Evolutionary conservation across 2,329 filamentous ascomycete species (phyloP).

Genomic region (Colletotrichum higginsianum): DNA sequence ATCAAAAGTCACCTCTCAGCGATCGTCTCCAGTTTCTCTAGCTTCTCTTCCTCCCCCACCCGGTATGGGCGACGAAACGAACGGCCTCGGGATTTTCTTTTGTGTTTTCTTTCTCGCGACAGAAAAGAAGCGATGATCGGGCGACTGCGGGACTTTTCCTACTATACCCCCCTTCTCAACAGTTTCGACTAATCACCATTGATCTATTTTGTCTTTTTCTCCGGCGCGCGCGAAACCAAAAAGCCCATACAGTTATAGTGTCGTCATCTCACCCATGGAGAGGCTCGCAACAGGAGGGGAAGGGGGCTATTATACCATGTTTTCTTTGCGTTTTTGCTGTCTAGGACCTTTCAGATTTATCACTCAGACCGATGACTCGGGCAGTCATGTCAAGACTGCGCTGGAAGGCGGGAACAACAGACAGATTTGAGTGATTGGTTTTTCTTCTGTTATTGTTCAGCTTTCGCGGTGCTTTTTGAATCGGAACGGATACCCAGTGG

Average conservation of each 20-base stretch:
- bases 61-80: not conserved
- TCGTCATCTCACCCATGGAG: constrained; percentile 3
- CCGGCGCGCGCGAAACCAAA: not conserved
- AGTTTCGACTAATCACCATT: constrained; percentile 10
- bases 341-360: not conserved
- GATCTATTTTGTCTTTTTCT: constrained; percentile 4
- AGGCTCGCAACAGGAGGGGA: not conserved
- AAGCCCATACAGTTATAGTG: constrained; percentile 1
- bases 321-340: constrained; percentile 8
- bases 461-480: not conserved
- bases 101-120: constrained; percentile 10
- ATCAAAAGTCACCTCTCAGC: not conserved
- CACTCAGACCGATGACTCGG: not conserved
- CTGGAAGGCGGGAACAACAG: not conserved
- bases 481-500: not conserved
- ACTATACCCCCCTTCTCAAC: constrained; percentile 21
- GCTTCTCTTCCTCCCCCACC: not conserved
- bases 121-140: constrained; percentile 19
- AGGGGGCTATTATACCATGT: constrained; percentile 19
- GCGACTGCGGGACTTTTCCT: constrained; percentile 14
- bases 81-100: constrained; percentile 9
- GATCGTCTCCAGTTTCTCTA: not conserved
- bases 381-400: not conserved
- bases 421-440: not conserved
- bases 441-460: not conserved